Conservation (phyloP, 306 rosid species). For the Inga oerstediana region DNA sequence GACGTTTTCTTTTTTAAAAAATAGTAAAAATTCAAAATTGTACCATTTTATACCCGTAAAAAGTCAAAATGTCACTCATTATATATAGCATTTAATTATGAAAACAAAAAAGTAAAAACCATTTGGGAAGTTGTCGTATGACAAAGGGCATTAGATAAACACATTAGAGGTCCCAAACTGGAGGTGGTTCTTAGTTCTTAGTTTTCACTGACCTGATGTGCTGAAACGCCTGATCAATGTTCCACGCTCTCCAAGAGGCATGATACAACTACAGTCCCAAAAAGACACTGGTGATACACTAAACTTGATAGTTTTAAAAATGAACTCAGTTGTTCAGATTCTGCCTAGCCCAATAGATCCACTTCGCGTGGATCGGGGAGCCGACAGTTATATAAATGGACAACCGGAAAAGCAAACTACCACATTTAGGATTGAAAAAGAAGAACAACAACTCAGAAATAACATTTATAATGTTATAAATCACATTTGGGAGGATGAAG, state of each 20-base stretch:
- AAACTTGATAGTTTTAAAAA: slow-evolving; percentile 10
- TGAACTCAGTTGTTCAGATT: slow-evolving; percentile 10
- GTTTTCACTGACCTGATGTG: slow-evolving; percentile 79
- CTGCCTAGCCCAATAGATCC: slow-evolving; percentile 26
- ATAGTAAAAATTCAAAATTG: no score
- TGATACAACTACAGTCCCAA: slow-evolving; percentile 67
- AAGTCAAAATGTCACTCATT: no score
- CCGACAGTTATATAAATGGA: slow-evolving; percentile 6
- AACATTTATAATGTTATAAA: slow-evolving; percentile 17
- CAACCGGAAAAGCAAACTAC: slow-evolving; percentile 27
- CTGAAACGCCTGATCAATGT: slow-evolving; percentile 72
- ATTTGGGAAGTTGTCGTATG: no score
- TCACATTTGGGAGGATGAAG: slow-evolving; percentile 11
- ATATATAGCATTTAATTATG: no score
- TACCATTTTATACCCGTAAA: no score
- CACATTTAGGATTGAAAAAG: slow-evolving; percentile 1
- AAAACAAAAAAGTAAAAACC: no score
- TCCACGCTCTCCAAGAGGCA: slow-evolving; percentile 61
- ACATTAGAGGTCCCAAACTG: background rate
- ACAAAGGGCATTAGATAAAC: no score
- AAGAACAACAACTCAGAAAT: slow-evolving; percentile 19
- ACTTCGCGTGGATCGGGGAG: background rate
- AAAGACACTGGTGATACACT: slow-evolving; percentile 29
- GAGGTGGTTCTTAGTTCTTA: background rate
- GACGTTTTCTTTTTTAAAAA: no score